phyloP scores from a whole-genome alignment of 2,329 filamentous ascomycete genomes.

The Aspergillus neoniger region DNA sequence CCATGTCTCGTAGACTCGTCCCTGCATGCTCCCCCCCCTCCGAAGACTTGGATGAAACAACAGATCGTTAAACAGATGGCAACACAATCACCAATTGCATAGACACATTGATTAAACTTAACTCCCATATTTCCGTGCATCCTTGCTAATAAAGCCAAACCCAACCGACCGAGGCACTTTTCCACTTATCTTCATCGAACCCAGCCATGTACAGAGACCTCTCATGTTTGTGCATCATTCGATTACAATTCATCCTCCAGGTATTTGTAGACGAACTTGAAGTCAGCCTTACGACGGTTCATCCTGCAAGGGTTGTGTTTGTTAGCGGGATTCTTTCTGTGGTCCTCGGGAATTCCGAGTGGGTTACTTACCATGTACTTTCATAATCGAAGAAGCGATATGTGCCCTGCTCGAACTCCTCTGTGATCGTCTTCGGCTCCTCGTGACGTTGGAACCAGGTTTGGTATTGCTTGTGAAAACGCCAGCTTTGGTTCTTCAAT shows the following conservation, averaged over 20 bases:
- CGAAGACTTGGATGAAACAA: slow-evolving; percentile 2
- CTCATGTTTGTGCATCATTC: slow-evolving; percentile 9
- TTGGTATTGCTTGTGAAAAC: slow-evolving; percentile 99
- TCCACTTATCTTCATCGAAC: neutral
- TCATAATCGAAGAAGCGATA: slow-evolving; percentile 99
- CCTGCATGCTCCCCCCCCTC: neutral
- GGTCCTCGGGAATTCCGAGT: neutral
- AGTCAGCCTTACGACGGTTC: slow-evolving; percentile 96
- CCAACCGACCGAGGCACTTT: slow-evolving; percentile 5
- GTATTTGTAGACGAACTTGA: slow-evolving; percentile 98
- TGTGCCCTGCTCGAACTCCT: slow-evolving; percentile 97
- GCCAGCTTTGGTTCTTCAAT: slow-evolving; percentile 97
- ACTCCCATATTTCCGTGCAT: slow-evolving; percentile 5
- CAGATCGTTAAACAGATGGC: slow-evolving; percentile 8
- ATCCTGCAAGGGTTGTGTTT: slow-evolving; percentile 64
- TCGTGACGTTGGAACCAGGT: slow-evolving; percentile 99
- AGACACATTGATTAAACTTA: slow-evolving; percentile 6
- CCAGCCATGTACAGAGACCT: slow-evolving; percentile 13
- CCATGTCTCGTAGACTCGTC: slow-evolving; percentile 28
- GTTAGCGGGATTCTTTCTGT: slow-evolving; percentile 17
- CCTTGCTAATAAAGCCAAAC: slow-evolving; percentile 3
- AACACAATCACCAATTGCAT: slow-evolving; percentile 17
- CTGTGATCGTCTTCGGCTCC: slow-evolving; percentile 96
- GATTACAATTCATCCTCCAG: slow-evolving; percentile 83
- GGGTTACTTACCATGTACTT: slow-evolving; percentile 76